These are phyloP conservation scores for Rhynchospora breviuscula DNA, from an alignment of 176 grass and related monocot genomes.

Conservation along the genomic window DNA sequence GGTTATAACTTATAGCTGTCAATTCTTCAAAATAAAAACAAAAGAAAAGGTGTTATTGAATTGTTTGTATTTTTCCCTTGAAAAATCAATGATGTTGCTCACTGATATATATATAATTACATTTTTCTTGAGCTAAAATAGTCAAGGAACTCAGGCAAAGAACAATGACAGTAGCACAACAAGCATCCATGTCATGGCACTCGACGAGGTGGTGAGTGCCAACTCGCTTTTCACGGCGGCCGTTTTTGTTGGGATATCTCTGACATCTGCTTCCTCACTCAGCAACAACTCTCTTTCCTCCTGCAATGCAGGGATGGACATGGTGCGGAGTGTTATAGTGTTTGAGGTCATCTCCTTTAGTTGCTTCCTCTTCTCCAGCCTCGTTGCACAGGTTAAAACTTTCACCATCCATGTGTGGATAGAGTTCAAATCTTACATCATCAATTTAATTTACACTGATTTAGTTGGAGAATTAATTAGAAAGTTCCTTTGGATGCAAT, in stretches of 20 bases:
- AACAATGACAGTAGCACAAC: slow-evolving; percentile 6
- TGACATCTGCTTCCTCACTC: slow-evolving; percentile 5
- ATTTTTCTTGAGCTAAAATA: slow-evolving; percentile 1
- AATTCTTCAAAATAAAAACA: background rate
- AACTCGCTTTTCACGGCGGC: slow-evolving; percentile 30
- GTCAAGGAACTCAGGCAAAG: slow-evolving; percentile 12
- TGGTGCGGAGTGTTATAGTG: slow-evolving; percentile 22
- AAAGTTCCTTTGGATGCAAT: background rate
- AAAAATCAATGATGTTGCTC: background rate
- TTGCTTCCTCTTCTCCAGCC: slow-evolving; percentile 36
- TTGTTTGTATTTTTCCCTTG: background rate
- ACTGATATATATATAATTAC: background rate
- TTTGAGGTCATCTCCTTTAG: slow-evolving; percentile 37
- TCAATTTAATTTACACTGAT: background rate
- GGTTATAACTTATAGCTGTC: too few species aligned
- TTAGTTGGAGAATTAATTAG: background rate
- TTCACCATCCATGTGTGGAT: background rate
- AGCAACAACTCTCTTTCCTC: slow-evolving; percentile 13
- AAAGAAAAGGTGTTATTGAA: background rate
- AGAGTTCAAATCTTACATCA: background rate
- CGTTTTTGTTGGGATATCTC: slow-evolving; percentile 28
- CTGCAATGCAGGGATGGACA: slow-evolving; percentile 26
- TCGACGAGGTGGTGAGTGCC: slow-evolving; percentile 30
- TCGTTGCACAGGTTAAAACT: slow-evolving; percentile 2
- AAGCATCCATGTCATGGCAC: slow-evolving; percentile 26